phyloP scores from a whole-genome alignment of 2,329 filamentous ascomycete genomes.

The Alternaria dauci region DNA sequence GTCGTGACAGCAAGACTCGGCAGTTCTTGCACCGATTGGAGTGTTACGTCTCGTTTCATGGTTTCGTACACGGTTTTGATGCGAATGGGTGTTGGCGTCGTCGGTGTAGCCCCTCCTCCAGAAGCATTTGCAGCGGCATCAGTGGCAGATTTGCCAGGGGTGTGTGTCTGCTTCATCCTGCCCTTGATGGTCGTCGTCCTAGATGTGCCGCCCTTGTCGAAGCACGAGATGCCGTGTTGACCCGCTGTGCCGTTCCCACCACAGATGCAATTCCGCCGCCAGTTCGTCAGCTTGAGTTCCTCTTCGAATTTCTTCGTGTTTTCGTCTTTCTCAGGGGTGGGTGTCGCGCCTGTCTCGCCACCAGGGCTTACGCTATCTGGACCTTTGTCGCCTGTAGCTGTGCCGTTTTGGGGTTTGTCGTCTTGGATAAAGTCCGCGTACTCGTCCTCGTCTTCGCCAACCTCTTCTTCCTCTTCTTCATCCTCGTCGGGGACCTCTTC shows the following conservation, averaged over 20 bases:
- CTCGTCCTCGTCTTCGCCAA: neutral
- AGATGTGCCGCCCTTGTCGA: neutral
- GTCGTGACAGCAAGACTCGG: neutral
- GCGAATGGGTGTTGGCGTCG: no score
- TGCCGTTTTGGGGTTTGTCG: neutral
- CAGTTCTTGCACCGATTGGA: neutral
- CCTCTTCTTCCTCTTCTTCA: neutral
- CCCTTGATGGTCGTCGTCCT: neutral
- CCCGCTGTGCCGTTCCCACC: neutral
- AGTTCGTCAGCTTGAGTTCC: neutral
- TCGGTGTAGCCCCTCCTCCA: neutral
- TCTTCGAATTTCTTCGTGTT: neutral
- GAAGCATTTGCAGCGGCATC: fast-evolving
- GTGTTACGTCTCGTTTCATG: neutral
- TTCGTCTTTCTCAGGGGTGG: neutral
- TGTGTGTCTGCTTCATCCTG: neutral
- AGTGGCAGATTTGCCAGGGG: neutral
- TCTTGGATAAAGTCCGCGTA: neutral
- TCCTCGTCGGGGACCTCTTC: neutral
- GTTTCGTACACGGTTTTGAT: neutral
- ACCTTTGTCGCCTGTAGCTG: neutral
- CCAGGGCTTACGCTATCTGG: neutral
- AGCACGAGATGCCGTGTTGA: neutral
- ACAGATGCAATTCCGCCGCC: neutral
- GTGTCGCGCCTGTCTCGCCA: neutral